Base-by-base conservation (phyloP, 2,329 filamentous ascomycete species). In the Fusarium pilosicola region DNA sequence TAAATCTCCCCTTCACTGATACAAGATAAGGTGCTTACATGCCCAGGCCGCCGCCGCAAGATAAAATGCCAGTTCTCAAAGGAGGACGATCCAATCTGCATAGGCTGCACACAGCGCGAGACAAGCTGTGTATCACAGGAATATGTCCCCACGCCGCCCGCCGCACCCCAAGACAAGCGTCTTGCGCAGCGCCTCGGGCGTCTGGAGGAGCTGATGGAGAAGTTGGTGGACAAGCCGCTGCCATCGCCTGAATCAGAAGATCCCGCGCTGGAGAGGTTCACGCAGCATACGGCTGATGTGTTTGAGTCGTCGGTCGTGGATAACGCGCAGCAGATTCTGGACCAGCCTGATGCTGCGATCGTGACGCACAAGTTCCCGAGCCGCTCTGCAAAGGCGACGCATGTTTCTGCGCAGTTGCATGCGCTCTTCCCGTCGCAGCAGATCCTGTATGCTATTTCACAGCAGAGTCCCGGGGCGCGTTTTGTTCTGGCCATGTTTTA, bases 1-100 rank as follows among this genome's bases (percentile, higher is more conserved):
- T 84, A 85, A 86, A 80, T 67, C 26, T 9, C 39, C 8, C 26
- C 14, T 22, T 24, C 26, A 57, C 15, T 48, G 3, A 28, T 14
- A n/a, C 17, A 3, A 6, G 13, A 14, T 49, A 15, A n/a, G 18
- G 13, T 42, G 38, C 24, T 62, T 28, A 62, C 46, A 69, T 14
- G 48, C 38, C 9, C 44, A 81, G 80, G 80, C 41, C 79, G 80
- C 18, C 84, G 87, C 54, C 84, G 88, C 51, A 90, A 90, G 78
- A 84, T 87, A 30, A 83, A 83, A 15, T 90, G 88, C 76, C 84
- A 84, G 22, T 87, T 87, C 73, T 78, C 79, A 42, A 75, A 81
- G 7, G 78, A 83, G 8, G 79, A 81, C 15, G 84, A 86, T 18
- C 57, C 80, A 7, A 72, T 84, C 5, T 90, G 88, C 65, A 78